These are phyloP conservation scores for Boletus rufocinnamomeus DNA, from an alignment of 768 basidiomycete genomes.

Conservation along the genomic window DNA sequence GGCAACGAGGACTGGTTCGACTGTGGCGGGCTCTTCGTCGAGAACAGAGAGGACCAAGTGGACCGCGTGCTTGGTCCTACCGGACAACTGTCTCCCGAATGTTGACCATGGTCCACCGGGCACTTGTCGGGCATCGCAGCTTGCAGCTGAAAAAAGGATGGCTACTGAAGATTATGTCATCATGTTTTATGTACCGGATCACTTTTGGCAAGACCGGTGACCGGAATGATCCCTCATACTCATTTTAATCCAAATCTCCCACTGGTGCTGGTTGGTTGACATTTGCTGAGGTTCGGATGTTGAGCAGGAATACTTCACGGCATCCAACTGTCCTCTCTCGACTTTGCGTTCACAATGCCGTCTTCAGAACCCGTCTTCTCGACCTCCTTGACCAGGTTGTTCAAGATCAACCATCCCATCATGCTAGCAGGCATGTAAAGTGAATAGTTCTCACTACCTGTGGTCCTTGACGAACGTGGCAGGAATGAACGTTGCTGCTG, in stretches of 20 bases:
- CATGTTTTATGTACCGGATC: background rate
- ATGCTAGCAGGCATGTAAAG: constrained; percentile 65
- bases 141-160: background rate
- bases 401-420: constrained; percentile 80
- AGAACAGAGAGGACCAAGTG: constrained; percentile 42
- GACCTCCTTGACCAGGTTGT: constrained; percentile 74
- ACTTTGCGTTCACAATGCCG: constrained; percentile 49
- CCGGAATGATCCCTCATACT: background rate
- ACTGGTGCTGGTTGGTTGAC: background rate
- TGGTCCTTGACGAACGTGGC: constrained; percentile 1
- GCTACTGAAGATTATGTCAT: constrained; percentile 19
- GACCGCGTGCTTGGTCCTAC: constrained; percentile 60
- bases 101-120: constrained; percentile 48
- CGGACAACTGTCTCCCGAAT: constrained; percentile 51
- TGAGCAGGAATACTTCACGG: background rate
- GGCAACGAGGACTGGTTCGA: constrained; percentile 47
- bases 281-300: background rate
- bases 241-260: background rate
- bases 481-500: constrained; percentile 83
- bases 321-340: background rate
- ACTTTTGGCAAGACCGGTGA: background rate
- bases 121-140: constrained; percentile 40
- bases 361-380: constrained; percentile 64
- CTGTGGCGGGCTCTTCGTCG: constrained; percentile 11
- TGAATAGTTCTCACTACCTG: background rate